These are phyloP conservation scores for Marchantia paleacea DNA, from an alignment of 225 moss, liverwort and hornwort species.

Conservation along the genomic window DNA sequence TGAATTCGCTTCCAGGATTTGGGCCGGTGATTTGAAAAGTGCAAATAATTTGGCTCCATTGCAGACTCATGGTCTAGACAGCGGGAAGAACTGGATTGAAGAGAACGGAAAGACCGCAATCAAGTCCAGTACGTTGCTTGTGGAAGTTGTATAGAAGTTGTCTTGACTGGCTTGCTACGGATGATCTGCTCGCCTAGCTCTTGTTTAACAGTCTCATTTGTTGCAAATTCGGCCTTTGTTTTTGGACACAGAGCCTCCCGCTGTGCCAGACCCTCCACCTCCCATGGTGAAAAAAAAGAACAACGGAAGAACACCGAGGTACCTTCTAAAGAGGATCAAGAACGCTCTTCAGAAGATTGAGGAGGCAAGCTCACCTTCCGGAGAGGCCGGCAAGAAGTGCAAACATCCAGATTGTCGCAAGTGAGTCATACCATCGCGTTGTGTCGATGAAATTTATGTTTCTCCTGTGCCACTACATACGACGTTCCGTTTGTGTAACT, in stretches of 20 bases:
- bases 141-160: neutral
- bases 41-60: neutral
- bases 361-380: slow-evolving; percentile 18
- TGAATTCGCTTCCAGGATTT: neutral
- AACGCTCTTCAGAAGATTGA: slow-evolving; percentile 35
- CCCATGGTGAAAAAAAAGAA: slow-evolving; percentile 31
- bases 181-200: neutral
- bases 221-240: no score
- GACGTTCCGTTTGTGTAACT: no score
- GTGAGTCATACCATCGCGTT: slow-evolving; percentile 12
- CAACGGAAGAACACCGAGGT: slow-evolving; percentile 39
- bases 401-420: slow-evolving; percentile 46
- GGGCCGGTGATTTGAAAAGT: neutral
- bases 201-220: neutral
- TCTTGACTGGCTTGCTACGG: neutral
- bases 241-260: slow-evolving; percentile 33
- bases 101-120: slow-evolving; percentile 59
- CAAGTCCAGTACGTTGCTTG: slow-evolving; percentile 47
- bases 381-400: slow-evolving; percentile 28
- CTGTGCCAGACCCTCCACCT: slow-evolving; percentile 31
- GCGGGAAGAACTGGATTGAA: slow-evolving; percentile 61
- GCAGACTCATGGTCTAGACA: slow-evolving; percentile 42
- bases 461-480: no score
- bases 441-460: no score
- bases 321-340: slow-evolving; percentile 33